phyloP scores from a whole-genome alignment of 257 asterid species.

The Knoxia roxburghii region DNA sequence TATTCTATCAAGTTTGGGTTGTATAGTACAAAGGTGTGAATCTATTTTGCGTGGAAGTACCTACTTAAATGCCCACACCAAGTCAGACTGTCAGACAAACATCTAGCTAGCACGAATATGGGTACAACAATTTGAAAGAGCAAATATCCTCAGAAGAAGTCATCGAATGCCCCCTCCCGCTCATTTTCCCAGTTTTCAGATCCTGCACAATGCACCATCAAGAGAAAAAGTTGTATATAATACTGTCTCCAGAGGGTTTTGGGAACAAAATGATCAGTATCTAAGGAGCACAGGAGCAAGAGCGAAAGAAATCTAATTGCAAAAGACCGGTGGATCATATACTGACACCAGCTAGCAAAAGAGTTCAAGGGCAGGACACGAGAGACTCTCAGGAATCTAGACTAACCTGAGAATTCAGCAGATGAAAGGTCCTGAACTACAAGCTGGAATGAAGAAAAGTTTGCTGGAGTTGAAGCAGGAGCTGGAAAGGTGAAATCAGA shows the following conservation, averaged over 20 bases:
- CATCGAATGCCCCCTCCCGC: constrained; percentile 95
- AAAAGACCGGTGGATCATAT: constrained; percentile 27
- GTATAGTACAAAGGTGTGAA: constrained; percentile 39
- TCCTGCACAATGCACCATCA: constrained; percentile 92
- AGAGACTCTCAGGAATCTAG: constrained; percentile 39
- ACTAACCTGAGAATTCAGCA: constrained; percentile 86
- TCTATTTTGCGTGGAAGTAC: constrained; percentile 37
- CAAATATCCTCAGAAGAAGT: constrained; percentile 86
- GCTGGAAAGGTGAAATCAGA: constrained; percentile 93
- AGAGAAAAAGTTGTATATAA: constrained; percentile 48
- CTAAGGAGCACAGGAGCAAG: constrained; percentile 19
- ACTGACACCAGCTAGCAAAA: constrained; percentile 23
- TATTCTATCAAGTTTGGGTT: constrained; percentile 14
- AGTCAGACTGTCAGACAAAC: constrained; percentile 19
- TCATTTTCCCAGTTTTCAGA: constrained; percentile 69
- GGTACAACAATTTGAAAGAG: constrained; percentile 46
- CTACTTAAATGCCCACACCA: constrained; percentile 23
- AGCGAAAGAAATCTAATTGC: constrained; percentile 17
- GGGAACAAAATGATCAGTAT: constrained; percentile 28
- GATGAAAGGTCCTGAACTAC: constrained; percentile 92
- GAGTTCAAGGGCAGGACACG: constrained; percentile 22
- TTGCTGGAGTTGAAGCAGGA: constrained; percentile 65
- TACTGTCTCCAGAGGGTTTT: constrained; percentile 27
- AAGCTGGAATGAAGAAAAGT: constrained; percentile 66
- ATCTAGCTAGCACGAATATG: constrained; percentile 43